Conservation (phyloP, 2,329 filamentous ascomycete species). For the Fusarium floridanum region DNA sequence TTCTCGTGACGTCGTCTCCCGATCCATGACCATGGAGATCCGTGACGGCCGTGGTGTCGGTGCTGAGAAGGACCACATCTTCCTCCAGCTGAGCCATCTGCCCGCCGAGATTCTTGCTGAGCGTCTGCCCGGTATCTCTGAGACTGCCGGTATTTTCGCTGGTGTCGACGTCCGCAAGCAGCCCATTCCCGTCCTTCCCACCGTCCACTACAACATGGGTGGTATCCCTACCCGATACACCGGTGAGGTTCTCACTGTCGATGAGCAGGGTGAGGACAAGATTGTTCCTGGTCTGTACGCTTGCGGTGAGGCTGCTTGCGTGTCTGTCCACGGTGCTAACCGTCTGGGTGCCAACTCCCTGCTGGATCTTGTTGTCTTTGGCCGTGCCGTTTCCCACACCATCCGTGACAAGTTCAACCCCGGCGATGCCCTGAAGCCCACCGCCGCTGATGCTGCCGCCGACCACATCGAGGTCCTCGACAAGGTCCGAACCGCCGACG, state of each 20-base stretch:
- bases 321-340: slow-evolving; percentile 98
- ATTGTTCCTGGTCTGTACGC: slow-evolving; percentile 95
- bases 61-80: slow-evolving; percentile 98
- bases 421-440: slow-evolving; percentile 81
- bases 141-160: slow-evolving; percentile 96
- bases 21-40: slow-evolving; percentile 98
- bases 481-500: slow-evolving; percentile 84
- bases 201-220: slow-evolving; percentile 99
- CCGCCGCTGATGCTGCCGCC: slow-evolving; percentile 87
- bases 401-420: slow-evolving; percentile 95
- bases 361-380: slow-evolving; percentile 96
- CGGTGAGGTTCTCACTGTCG: slow-evolving; percentile 92
- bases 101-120: slow-evolving; percentile 93
- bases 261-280: slow-evolving; percentile 89
- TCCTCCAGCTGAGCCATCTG: slow-evolving; percentile 96
- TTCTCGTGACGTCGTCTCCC: slow-evolving; percentile 94
- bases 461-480: slow-evolving; percentile 90
- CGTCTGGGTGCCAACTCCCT: slow-evolving; percentile 98
- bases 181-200: slow-evolving; percentile 95
- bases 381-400: slow-evolving; percentile 95
- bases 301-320: slow-evolving; percentile 96
- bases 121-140: slow-evolving; percentile 97
- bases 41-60: slow-evolving; percentile 97
- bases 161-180: slow-evolving; percentile 98
- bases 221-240: slow-evolving; percentile 98